Base-by-base conservation (phyloP, 2,329 filamentous ascomycete genomes). In the Fusarium buharicum region DNA sequence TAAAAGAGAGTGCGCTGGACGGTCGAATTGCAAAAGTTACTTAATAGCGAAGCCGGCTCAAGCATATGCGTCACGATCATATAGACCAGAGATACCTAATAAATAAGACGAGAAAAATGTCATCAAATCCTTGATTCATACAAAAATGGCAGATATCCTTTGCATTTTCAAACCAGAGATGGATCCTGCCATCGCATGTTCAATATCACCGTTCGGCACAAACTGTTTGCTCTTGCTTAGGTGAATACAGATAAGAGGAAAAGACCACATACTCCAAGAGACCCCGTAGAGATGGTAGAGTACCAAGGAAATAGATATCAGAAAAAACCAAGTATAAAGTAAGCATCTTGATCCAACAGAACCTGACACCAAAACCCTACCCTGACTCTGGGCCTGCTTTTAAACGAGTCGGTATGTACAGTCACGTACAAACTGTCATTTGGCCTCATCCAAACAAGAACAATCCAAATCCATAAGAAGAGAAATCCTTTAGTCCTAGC, bases 51-150 rank as follows among this genome's bases (percentile, higher is more conserved):
- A 46, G 34, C 22, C 37, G 37, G 36, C 33, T 50, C 14, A 57
- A 28, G 12, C 14, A 56, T 41, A 46, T 50, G 41, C 28, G 48
- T 53, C 50, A 58, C 38, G 31, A 52, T 34, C 39, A 41, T 51
- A 59, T 55, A 59, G 53, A 62, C 40, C 49, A 59, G 22, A 50
- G 53, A 55, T 65, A 56, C 58, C 50, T 63, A 50, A 64, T 33
- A 52, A 31, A 38, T 13, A 37, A 53, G 17, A 44, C 22, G 20
- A 20, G 34, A 36, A 27, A 22, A 31, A 30, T 16, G 10, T 12
- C 11, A 40, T 37, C 11, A 4, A 45, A 51, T 28, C n/a, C 31
- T 38, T 48, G 30, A 50, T 17, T 39, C 43, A 24, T 5, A 36
- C 33, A 27, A 34, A 37, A 40, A 45, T 48, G 12, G 51, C 49